Base-by-base conservation (phyloP, 2,329 filamentous ascomycete species). In the Fusarium austroafricanum region DNA sequence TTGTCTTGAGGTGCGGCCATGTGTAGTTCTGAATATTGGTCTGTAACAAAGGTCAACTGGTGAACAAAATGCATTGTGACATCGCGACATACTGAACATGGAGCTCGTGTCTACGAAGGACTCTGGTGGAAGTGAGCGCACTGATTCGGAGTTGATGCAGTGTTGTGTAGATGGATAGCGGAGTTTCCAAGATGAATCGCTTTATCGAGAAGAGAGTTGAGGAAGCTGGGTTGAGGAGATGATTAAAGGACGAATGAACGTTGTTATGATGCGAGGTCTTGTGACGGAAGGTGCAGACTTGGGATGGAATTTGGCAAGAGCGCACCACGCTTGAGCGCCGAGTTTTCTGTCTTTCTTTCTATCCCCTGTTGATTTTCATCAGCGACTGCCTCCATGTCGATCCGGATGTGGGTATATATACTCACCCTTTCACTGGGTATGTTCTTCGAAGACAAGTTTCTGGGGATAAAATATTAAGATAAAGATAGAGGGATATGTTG, bases 261-360 rank as follows among this genome's bases (percentile, higher is more conserved):
- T 58, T 37, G 42, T 35, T 55, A 61, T 46, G 28, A 31, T 37
- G 39, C 39, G 17, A 51, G 26, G 38, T 47, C 26, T 37, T 51
- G 33, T 40, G 33, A 56, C 20, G 46, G 68, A 59, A 65, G 62
- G 67, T 66, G 57, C 56, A 46, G 20, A 31, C 29, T 50, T 54
- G 43, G 42, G 57, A 66, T 35, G 37, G 59, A 47, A 23, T 37
- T 40, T 55, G 55, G 64, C 54, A 71, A 51, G 61, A 64, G 45
- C 52, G 37, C 38, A 38, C 21, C 46, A 38, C 43, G 17, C 50
- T 57, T 47, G 26, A 37, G 18, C 31, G n/a, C 37, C 45, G 20
- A 51, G 29, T 55, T 50, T 38, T 29, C 31, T 44, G 52, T 55
- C 31, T 33, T 42, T 42, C 20, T 46, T 57, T 45, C 40, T 58